Base-by-base conservation (phyloP, 495 filamentous ascomycete species). In the Gamarada debralockiae region DNA sequence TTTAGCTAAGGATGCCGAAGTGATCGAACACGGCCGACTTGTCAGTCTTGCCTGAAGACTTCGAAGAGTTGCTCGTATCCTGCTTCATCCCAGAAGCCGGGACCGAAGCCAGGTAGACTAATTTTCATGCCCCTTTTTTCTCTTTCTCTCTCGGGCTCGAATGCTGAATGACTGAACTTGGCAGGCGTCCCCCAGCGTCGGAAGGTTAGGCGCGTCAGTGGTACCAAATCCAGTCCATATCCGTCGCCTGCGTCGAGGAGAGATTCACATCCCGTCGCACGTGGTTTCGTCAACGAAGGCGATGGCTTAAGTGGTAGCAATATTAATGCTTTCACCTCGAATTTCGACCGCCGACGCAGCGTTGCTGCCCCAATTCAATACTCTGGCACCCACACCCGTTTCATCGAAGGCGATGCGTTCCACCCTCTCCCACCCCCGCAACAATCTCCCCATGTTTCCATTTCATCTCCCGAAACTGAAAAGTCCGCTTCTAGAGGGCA, bases 21-120 rank as follows among this genome's bases (percentile, higher is more conserved):
- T 50, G 48, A 40, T 17, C 48, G 48, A 14, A 12, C 8, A n/a
- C 33, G 3, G 20, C 48, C 48, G 6, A 14, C n/a, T 12, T 50
- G 48, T 39, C 20, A 5, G 3, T 33, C 13, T n/a, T 50, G 55
- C 27, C 15, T 25, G 2, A 21, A 47, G 17, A 48, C 31, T 3
- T 2, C 1, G 2, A 22, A 53, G n/a, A 12, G 5, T 9, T 58
- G 55, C 25, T 1, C 6, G 8, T 58, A 58, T 42, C 50, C 50
- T 13, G 15, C 31, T 8, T 15, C 27, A 9, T 17, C 38, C 2
- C 22, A 45, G 54, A 66, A 64, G 52, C 63, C 63, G 3, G 63
- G 63, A 0, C 63, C 63, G 17, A 66, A 66, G 53, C 54, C 47
- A 3, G 63, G 63, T 64, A 33, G n/a, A n/a, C 23, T 45, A 36